phyloP scores from a whole-genome alignment of 306 rosid species.

The Cucumis cinereus region DNA sequence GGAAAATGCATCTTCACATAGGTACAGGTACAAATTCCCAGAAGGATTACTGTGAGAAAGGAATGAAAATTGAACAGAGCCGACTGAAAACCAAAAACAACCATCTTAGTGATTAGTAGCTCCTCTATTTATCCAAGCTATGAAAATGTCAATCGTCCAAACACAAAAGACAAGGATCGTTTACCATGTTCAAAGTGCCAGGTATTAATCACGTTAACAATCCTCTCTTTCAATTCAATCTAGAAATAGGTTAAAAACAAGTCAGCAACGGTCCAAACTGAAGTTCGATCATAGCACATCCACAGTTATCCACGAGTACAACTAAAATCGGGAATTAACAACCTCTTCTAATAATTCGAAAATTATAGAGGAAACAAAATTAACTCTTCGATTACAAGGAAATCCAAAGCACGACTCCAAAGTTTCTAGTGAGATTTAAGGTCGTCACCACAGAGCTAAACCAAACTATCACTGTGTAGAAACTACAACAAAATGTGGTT shows the following conservation, averaged over 20 bases:
- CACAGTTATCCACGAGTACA: neutral
- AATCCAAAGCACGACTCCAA: neutral
- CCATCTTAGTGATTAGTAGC: neutral
- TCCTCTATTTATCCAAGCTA: neutral
- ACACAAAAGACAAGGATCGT: neutral
- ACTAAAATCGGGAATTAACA: neutral
- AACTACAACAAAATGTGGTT: neutral
- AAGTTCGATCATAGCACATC: neutral
- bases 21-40: slow-evolving; percentile 69
- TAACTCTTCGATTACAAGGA: neutral
- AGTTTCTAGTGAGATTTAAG: neutral
- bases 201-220: neutral
- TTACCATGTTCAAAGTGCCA: neutral
- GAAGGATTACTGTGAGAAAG: slow-evolving; percentile 63
- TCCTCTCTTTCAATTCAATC: slow-evolving; percentile 7
- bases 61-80: slow-evolving; percentile 81
- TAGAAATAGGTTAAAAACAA: neutral
- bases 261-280: neutral
- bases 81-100: slow-evolving; percentile 29
- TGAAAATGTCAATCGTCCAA: neutral
- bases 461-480: neutral
- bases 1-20: slow-evolving; percentile 80
- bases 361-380: neutral
- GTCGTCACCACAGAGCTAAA: neutral
- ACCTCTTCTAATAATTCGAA: neutral